Evolutionary conservation across 2,329 filamentous ascomycete species (phyloP).

Genomic region (Penicillium thymicola): DNA sequence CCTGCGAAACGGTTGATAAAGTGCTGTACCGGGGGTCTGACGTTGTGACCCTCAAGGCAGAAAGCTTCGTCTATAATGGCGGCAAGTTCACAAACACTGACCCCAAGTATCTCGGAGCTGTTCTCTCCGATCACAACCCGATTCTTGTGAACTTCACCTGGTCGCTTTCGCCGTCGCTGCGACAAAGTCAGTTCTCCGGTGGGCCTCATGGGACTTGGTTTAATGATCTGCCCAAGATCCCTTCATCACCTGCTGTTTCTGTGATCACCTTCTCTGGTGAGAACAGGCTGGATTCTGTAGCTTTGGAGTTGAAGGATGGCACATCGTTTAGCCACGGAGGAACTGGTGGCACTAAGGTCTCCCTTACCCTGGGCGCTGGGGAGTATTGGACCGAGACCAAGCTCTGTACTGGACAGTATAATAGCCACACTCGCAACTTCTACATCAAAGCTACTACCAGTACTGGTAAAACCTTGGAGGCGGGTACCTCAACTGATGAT

Average conservation of each 20-base stretch:
- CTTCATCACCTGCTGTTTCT: conserved; percentile 33
- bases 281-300: conserved; percentile 52
- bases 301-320: conserved; percentile 49
- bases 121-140: conserved; percentile 65
- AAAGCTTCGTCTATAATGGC: conserved; percentile 49
- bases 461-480: conserved; percentile 44
- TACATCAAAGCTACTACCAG: conserved; percentile 56
- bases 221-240: conserved; percentile 50
- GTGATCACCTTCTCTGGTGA: conserved; percentile 45
- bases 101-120: conserved; percentile 33
- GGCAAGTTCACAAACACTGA: conserved; percentile 57
- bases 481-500: conserved; percentile 48
- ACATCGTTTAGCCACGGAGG: conserved; percentile 54
- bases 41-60: conserved; percentile 53
- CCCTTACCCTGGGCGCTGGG: conserved; percentile 44
- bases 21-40: conserved; percentile 46
- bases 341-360: conserved; percentile 45
- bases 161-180: conserved; percentile 52
- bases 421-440: conserved; percentile 51
- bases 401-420: conserved; percentile 52
- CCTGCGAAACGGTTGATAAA: conserved; percentile 67
- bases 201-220: conserved; percentile 47
- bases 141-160: conserved; percentile 37
- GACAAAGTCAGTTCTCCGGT: conserved; percentile 31
- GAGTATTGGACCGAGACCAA: conserved; percentile 52